These are phyloP conservation scores for Colletotrichum lini DNA, from an alignment of 2,329 filamentous ascomycete species.

Conservation along the genomic window DNA sequence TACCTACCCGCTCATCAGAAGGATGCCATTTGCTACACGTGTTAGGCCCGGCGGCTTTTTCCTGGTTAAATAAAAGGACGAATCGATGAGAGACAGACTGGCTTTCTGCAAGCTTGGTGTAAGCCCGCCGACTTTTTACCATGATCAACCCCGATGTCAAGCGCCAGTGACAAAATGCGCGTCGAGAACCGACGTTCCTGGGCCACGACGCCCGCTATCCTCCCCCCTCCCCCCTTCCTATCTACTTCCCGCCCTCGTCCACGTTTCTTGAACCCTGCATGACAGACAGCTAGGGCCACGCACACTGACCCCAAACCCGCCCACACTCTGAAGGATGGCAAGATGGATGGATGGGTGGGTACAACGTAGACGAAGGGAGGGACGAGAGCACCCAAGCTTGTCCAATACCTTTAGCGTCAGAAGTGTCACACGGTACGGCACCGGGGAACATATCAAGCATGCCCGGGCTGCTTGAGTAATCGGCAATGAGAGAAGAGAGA, in stretches of 20 bases:
- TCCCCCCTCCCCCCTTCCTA: too few relatives aligned
- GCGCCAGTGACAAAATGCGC: slow-evolving; percentile 29
- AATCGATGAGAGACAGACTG: not conserved
- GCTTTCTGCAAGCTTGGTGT: slow-evolving; percentile 30
- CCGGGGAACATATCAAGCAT: slow-evolving; percentile 2
- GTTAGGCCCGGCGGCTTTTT: slow-evolving; percentile 11
- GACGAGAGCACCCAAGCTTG: slow-evolving; percentile 19
- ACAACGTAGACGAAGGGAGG: not conserved
- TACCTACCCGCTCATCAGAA: slow-evolving; percentile 3
- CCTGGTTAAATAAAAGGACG: not conserved
- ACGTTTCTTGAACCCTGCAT: slow-evolving; percentile 39
- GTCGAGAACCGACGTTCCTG: slow-evolving; percentile 25
- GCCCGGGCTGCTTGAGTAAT: not conserved
- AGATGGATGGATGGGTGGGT: slow-evolving; percentile 8
- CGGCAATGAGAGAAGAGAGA: too few relatives aligned
- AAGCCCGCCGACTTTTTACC: not conserved
- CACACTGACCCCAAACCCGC: slow-evolving; percentile 21
- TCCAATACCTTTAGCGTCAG: not conserved
- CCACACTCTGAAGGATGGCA: slow-evolving; percentile 14
- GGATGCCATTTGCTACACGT: not conserved
- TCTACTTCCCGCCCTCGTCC: slow-evolving; percentile 11
- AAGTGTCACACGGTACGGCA: slow-evolving; percentile 30
- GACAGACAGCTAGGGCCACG: slow-evolving; percentile 26
- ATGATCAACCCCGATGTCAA: not conserved
- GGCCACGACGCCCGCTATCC: not conserved